Percentiles rank a stretch among this genome's conserved stretches.
Conservation (phyloP, 768 basidiomycete genomes). For the Mycena galopus region DNA sequence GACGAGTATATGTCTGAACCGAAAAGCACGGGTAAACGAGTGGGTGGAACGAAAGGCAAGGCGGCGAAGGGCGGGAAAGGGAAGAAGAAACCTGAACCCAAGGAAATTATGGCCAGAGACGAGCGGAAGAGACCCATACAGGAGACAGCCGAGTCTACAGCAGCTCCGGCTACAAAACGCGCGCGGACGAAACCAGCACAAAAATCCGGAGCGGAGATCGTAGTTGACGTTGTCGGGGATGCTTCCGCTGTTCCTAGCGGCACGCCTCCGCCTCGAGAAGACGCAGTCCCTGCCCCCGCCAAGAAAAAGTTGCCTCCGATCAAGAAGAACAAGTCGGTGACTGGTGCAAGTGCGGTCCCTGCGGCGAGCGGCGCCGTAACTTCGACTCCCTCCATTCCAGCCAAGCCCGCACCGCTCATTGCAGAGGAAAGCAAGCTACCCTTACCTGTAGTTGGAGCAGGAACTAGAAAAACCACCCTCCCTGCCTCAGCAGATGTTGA, state of each 20-base stretch:
- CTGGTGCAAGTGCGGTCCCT: conserved; percentile 42
- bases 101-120: conserved; percentile 55
- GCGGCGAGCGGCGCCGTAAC: conserved; percentile 42
- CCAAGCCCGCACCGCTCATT: conserved; percentile 42
- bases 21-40: conserved; percentile 38
- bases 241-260: conserved; percentile 31
- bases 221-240: conserved; percentile 52
- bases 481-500: conserved; percentile 71
- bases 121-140: conserved; percentile 50
- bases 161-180: conserved; percentile 47
- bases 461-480: conserved; percentile 56
- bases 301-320: conserved; percentile 81
- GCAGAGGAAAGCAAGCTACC: conserved; percentile 45
- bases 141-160: conserved; percentile 32
- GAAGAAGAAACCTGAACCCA: conserved; percentile 52
- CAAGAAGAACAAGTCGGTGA: conserved; percentile 68
- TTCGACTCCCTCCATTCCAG: conserved; percentile 15
- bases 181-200: conserved; percentile 46
- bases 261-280: conserved; percentile 47
- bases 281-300: conserved; percentile 49
- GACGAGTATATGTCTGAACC: conserved; percentile 40
- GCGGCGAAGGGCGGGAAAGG: conserved; percentile 42
- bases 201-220: conserved; percentile 47
- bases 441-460: conserved; percentile 37
- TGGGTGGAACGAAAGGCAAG: conserved; percentile 42